Percentiles rank a stretch among this genome's conserved stretches.
phyloP scores from a whole-genome alignment of 805 yeast species.

The Lachancea lanzarotensis region DNA sequence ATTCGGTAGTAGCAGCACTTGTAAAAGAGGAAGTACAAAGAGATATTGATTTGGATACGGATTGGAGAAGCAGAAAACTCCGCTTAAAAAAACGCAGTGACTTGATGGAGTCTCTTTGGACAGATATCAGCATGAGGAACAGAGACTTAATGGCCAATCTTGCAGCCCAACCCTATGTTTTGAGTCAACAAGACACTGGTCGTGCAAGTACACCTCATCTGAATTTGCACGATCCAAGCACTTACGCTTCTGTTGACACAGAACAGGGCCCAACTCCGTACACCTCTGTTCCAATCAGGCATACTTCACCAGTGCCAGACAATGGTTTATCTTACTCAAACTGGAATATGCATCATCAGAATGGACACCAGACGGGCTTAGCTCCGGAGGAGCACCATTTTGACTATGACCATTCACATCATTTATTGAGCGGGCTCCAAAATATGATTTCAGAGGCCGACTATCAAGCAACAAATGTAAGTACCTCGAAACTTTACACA shows the following conservation, averaged over 20 bases:
- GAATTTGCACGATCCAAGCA: slow-evolving; percentile 17
- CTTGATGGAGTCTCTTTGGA: slow-evolving; percentile 20
- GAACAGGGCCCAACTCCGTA: slow-evolving; percentile 1
- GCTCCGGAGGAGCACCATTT: slow-evolving; percentile 18
- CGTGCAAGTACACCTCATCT: slow-evolving; percentile 10
- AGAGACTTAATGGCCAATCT: slow-evolving; percentile 18
- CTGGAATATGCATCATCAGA: slow-evolving; percentile 8
- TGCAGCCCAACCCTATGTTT: slow-evolving; percentile 19
- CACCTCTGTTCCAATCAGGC: slow-evolving; percentile 1
- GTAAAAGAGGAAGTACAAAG: slow-evolving; percentile 24
- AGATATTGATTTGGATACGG: slow-evolving; percentile 22
- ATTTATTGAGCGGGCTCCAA: slow-evolving; percentile 28
- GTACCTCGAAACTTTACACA: slow-evolving; percentile 29
- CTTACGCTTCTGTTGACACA: slow-evolving; percentile 11
- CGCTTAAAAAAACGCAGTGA: slow-evolving; percentile 15
- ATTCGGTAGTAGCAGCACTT: slow-evolving; percentile 17
- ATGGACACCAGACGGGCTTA: slow-evolving; percentile 1
- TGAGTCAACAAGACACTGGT: neutral
- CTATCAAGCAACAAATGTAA: slow-evolving; percentile 21
- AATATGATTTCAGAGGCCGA: slow-evolving; percentile 31
- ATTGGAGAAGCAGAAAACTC: slow-evolving; percentile 21
- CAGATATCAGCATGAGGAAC: slow-evolving; percentile 20
- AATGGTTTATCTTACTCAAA: slow-evolving; percentile 3
- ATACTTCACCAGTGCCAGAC: slow-evolving; percentile 6
- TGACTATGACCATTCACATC: slow-evolving; percentile 28